Conservation (phyloP, 768 basidiomycete genomes). For the Leccinum variicolor region DNA sequence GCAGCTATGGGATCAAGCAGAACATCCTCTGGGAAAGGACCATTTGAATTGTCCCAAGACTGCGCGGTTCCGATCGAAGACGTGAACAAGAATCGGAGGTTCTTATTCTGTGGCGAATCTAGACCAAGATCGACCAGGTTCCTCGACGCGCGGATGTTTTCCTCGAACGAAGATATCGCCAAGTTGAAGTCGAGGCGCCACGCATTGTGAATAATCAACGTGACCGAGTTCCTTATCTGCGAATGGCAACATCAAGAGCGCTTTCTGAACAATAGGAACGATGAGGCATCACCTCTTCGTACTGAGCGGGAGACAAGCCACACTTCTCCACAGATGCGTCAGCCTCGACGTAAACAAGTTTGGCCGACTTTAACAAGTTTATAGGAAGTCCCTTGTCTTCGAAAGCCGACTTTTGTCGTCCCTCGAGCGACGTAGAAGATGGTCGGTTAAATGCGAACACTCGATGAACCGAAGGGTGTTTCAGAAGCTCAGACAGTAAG, state of each 20-base stretch:
- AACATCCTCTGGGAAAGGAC: slow-evolving; percentile 36
- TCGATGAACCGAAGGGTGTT: slow-evolving; percentile 17
- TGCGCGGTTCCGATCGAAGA: slow-evolving; percentile 39
- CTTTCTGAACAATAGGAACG: background rate
- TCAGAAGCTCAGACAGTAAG: slow-evolving; percentile 30
- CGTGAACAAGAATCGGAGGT: slow-evolving; percentile 37
- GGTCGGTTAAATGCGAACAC: slow-evolving; percentile 35
- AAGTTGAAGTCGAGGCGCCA: slow-evolving; percentile 45
- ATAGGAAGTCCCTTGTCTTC: slow-evolving; percentile 29
- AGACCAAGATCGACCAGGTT: slow-evolving; percentile 33
- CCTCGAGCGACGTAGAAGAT: slow-evolving; percentile 14
- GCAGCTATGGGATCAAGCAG: slow-evolving; percentile 31
- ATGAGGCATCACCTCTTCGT: slow-evolving; percentile 13
- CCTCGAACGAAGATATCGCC: slow-evolving; percentile 40
- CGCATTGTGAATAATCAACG: slow-evolving; percentile 40
- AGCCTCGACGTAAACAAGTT: slow-evolving; percentile 35
- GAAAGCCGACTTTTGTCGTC: slow-evolving; percentile 30
- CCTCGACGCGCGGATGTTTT: slow-evolving; percentile 37
- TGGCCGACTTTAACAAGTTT: slow-evolving; percentile 23
- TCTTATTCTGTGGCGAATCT: slow-evolving; percentile 23
- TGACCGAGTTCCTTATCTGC: slow-evolving; percentile 34
- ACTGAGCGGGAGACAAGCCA: slow-evolving; percentile 25
- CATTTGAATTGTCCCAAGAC: slow-evolving; percentile 26
- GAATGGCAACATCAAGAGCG: too few relatives aligned
- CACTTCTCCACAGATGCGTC: slow-evolving; percentile 28